These are phyloP conservation scores for Pogostemon cablin DNA, from an alignment of 257 asterid genomes.

Conservation along the genomic window DNA sequence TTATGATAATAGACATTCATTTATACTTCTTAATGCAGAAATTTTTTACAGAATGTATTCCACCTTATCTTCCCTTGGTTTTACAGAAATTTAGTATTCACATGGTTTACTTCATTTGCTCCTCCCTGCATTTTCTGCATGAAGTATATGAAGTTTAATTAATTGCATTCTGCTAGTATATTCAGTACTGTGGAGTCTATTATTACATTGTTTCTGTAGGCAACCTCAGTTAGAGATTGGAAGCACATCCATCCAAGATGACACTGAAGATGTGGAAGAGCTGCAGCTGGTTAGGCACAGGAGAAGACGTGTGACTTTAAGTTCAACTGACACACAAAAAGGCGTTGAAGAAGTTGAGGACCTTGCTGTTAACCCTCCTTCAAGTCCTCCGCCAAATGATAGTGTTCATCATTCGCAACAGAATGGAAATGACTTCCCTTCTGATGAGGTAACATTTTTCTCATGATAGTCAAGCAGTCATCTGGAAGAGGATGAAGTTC, in stretches of 20 bases:
- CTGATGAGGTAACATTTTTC: conserved; percentile 62
- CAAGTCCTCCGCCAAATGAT: conserved; percentile 59
- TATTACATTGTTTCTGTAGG: conserved; percentile 39
- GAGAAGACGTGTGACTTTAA: conserved; percentile 61
- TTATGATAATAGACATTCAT: not conserved
- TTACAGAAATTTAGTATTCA: conserved; percentile 22
- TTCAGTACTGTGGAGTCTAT: conserved; percentile 8
- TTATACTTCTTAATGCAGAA: not conserved
- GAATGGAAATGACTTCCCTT: conserved; percentile 56
- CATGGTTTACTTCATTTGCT: not conserved
- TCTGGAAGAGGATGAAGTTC: not conserved
- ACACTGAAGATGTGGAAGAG: conserved; percentile 79
- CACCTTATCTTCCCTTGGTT: not conserved
- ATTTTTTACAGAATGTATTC: conserved; percentile 13
- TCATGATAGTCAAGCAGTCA: conserved; percentile 15
- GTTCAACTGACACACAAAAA: conserved; percentile 43
- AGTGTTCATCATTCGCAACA: conserved; percentile 41
- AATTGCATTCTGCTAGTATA: conserved; percentile 9
- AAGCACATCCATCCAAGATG: conserved; percentile 67
- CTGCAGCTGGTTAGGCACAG: conserved; percentile 75
- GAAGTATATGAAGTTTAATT: not conserved
- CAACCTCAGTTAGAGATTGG: conserved; percentile 70
- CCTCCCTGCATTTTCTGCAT: conserved; percentile 1
- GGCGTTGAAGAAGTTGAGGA: conserved; percentile 54
- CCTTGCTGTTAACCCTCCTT: conserved; percentile 55